Conservation (phyloP, 768 basidiomycete genomes). For the Lepiota venenata region DNA sequence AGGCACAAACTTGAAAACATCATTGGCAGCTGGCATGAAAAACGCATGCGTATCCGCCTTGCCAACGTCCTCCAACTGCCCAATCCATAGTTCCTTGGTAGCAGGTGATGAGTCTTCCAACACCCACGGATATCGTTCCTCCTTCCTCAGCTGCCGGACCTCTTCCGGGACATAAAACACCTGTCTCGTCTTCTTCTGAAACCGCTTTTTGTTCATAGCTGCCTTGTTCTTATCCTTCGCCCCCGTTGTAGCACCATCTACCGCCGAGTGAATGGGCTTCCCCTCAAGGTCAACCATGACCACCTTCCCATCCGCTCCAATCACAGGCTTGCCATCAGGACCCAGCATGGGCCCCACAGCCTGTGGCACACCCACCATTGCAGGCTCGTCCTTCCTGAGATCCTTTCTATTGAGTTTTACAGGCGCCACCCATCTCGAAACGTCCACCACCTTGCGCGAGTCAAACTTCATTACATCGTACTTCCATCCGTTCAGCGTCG, state of each 20-base stretch:
- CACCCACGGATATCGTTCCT: conserved; percentile 91
- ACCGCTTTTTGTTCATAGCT: conserved; percentile 59
- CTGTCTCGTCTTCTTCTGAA: conserved; percentile 80
- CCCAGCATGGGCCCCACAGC: conserved; percentile 76
- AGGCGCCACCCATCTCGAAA: conserved; percentile 65
- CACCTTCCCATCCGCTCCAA: conserved; percentile 69
- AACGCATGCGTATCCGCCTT: conserved; percentile 74
- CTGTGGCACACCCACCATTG: conserved; percentile 34
- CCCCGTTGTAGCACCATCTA: conserved; percentile 21
- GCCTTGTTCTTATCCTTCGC: conserved; percentile 43
- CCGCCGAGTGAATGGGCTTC: conserved; percentile 50
- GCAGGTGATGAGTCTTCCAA: conserved; percentile 70
- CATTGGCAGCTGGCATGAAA: conserved; percentile 80
- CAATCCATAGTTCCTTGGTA: conserved; percentile 74
- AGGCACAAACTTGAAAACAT: conserved; percentile 85
- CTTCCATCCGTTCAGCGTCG: conserved; percentile 81
- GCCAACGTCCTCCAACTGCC: conserved; percentile 73
- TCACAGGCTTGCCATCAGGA: conserved; percentile 79
- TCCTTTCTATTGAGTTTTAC: conserved; percentile 91
- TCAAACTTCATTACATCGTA: conserved; percentile 94
- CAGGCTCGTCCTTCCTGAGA: conserved; percentile 46
- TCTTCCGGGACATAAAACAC: conserved; percentile 82
- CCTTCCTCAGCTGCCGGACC: conserved; percentile 70
- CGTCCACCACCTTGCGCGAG: conserved; percentile 67
- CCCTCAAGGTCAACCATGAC: conserved; percentile 85